A percentile compares a stretch with the other conserved stretches of the same genome.
phyloP scores from a whole-genome alignment of 1,284 basidiomycete genomes.

The Uromyces viciae-fabae region DNA sequence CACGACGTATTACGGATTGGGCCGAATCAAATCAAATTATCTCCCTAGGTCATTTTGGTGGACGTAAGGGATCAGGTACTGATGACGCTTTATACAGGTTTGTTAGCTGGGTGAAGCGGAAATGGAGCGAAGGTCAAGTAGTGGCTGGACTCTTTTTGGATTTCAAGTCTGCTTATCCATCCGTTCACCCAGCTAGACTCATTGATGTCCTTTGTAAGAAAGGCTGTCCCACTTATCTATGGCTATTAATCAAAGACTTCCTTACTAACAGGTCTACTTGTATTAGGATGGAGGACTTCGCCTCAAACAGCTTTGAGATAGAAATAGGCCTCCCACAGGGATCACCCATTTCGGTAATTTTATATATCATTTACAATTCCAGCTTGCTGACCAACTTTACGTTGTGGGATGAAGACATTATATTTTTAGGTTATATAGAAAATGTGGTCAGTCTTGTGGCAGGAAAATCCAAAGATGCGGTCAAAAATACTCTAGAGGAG shows the following conservation, averaged over 20 bases:
- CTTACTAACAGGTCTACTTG: background rate
- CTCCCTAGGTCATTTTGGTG: too few species aligned
- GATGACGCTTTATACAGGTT: too few species aligned
- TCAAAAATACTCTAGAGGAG: background rate
- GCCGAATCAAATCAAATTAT: too few species aligned
- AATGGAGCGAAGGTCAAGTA: background rate
- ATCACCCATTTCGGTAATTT: background rate
- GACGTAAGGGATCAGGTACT: too few species aligned
- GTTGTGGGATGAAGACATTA: too few species aligned
- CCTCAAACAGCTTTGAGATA: background rate
- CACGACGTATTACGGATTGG: too few species aligned
- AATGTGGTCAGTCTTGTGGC: constrained; percentile 3
- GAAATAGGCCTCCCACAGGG: background rate
- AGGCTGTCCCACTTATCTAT: background rate
- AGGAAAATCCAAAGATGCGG: background rate
- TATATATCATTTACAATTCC: constrained; percentile 2
- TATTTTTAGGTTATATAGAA: constrained; percentile 1
- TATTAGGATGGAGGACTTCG: background rate
- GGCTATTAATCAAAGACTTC: background rate
- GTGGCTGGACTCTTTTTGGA: background rate
- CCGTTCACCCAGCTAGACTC: background rate
- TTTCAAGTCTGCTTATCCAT: constrained; percentile 1
- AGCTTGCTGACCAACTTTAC: background rate
- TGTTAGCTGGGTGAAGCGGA: background rate
- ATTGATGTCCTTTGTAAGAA: background rate